phyloP scores from a whole-genome alignment of 192 early-diverging fungal genomes.

The Obelidium mucronatum region DNA sequence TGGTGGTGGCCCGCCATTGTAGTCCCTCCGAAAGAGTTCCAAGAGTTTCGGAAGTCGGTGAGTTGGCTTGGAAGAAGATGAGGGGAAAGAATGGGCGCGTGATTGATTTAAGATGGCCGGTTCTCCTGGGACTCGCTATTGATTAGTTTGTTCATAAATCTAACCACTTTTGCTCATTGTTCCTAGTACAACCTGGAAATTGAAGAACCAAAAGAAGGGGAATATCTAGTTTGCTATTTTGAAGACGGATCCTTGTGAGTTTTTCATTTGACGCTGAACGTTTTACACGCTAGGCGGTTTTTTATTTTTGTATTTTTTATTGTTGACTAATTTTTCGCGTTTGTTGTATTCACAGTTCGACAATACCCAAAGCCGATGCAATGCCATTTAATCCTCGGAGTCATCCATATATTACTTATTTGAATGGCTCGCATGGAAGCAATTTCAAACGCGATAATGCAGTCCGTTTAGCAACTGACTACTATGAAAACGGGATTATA shows the following conservation, averaged over 20 bases:
- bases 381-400: constrained; percentile 45
- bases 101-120: too few species aligned
- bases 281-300: too few species aligned
- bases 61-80: too few species aligned
- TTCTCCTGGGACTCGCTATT: too few species aligned
- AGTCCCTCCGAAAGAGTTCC: constrained; percentile 58
- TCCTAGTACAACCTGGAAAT: constrained; percentile 40
- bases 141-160: background rate
- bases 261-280: background rate
- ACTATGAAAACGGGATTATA: constrained; percentile 52
- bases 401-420: constrained; percentile 57
- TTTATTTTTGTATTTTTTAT: constrained; percentile 12
- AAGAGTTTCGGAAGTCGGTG: constrained; percentile 54
- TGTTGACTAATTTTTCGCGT: background rate
- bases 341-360: constrained; percentile 37
- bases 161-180: background rate
- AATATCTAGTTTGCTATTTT: constrained; percentile 69
- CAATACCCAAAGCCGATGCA: constrained; percentile 45
- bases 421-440: constrained; percentile 48
- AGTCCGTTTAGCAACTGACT: constrained; percentile 55
- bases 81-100: too few species aligned
- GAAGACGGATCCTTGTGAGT: constrained; percentile 67
- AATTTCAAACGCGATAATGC: constrained; percentile 57
- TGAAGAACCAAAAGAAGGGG: constrained; percentile 54
- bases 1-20: constrained; percentile 77